Evolutionary conservation across 225 moss, liverwort and hornwort genomes (phyloP), one percentile per base, ranked within the genome.

Genomic region (Anthoceros angustus): DNA sequence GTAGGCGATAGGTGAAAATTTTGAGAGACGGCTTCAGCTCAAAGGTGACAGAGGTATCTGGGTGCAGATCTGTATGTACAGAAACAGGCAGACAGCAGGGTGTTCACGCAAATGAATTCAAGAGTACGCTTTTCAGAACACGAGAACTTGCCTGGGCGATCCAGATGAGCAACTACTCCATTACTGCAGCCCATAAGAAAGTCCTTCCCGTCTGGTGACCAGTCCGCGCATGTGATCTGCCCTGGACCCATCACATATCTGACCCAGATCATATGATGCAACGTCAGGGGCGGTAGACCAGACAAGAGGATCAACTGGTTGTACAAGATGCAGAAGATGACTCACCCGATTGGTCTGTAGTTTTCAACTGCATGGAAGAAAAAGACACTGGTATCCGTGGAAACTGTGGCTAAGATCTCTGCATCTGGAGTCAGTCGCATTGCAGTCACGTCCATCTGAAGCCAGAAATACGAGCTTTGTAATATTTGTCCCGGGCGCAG

Each of bases 121-220:
- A 32, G 32, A 32, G 32, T 32, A 32, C 32, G 32, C 32, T 32
- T 32, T 32, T 32, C 32, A 32, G 32, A 32, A 32, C 32, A 32
- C 32, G 32, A 32, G 32, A 32, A 32, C 55, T 55, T 80, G 90
- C 95, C 81, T 74, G 91, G 95, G 63, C 87, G 80, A 72, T 75
- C 69, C 66, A 91, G 74, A 80, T 88, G 82, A 64, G 85, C 79
- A 61, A 98, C 83, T 5, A 79, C 68, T 69, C 95, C 95, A 69
- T 92, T 84, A 20, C 82, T 83, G 78, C 95, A 98, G 41, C 83
- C 95, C 25, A 91, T 82, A 10, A 98, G 79, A 61, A 98, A 73
- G 67, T 55, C 38, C 68, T 87, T 78, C 42, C 88, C 86, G 72
- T 72, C 76, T 61, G 80, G 79, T 70, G 95, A 86, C 95, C 91